Evolutionary conservation across 192 early-diverging fungal species (phyloP), one percentile per base, ranked within the genome.

Genomic region (Pilobolus umbonatus): DNA sequence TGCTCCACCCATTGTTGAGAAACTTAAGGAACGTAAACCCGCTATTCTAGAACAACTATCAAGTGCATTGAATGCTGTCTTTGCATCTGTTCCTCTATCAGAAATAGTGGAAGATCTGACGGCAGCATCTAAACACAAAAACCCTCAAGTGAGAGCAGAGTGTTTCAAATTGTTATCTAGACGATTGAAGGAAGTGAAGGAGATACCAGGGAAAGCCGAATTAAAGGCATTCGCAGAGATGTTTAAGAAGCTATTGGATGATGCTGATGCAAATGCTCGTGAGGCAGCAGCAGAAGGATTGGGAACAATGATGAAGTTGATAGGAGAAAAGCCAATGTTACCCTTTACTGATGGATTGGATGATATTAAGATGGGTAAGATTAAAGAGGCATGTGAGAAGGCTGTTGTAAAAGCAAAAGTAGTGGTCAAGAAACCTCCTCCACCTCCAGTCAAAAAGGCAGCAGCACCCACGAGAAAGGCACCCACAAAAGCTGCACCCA

Each of bases 21-120:
- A 89, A 62, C 77, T 93, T 10, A 99, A 99, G 67, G 98, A 99
- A 69, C 89, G 94, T 56, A 99, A 98, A 65, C 77, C 84, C 39
- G 81, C 81, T 1, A 93, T 97, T 9, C 64, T 96, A 4, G 95
- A 98, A 25, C 85, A 92, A 6, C 67, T 98, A 1, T 63, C 86
- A 8, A 70, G 69, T 14, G 89, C 91, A 1, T 65, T 92, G n/a
- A 92, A 96, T 61, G 92, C 91, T 6, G 87, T 92, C 6, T 95
- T 89, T 65, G 69, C 75, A 15, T 76, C 86, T 4, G 79, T 88
- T 29, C 72, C 74, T 11, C 67, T 93, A 25, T 45, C 77, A 5
- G 88, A 91, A n/a, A 66, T 98, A 1, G 56, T 86, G 11, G 94
- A 95, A 48, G 91, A 95, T 50, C 65, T 92, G 9, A 65, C 76